A percentile compares a stretch with the other conserved stretches of the same genome.
phyloP scores from a whole-genome alignment of 1,284 basidiomycete species.

The Pseudozyma thailandica region DNA sequence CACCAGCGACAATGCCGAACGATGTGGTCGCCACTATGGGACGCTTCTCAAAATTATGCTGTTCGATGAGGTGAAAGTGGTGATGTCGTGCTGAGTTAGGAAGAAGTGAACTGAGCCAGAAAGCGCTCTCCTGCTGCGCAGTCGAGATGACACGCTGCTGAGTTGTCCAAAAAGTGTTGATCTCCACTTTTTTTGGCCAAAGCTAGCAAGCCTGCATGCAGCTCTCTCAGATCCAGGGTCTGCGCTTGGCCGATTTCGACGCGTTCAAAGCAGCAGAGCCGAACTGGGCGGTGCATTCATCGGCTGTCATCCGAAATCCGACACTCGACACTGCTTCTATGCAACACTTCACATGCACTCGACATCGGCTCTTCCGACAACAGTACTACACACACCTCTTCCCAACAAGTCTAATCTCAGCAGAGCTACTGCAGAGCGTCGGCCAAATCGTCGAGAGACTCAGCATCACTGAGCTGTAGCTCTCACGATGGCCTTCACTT shows the following conservation, averaged over 20 bases:
- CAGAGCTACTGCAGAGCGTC: too few relatives aligned
- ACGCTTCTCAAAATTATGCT: neutral
- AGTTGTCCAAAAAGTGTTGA: conserved; percentile 2
- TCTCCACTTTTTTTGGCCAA: neutral
- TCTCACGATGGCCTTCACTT: conserved; percentile 36
- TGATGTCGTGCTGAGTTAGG: neutral
- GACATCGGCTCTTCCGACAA: too few relatives aligned
- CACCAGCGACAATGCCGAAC: neutral
- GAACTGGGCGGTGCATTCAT: too few relatives aligned
- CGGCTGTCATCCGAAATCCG: conserved; percentile 14
- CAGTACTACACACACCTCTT: too few relatives aligned
- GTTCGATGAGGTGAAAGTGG: neutral
- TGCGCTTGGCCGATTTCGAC: neutral
- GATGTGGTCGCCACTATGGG: too few relatives aligned
- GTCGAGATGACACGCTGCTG: neutral
- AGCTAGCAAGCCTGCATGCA: neutral
- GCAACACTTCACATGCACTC: neutral
- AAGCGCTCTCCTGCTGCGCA: neutral
- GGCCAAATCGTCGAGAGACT: neutral
- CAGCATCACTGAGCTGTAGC: neutral
- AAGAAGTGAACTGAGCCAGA: neutral
- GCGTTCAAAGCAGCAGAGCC: neutral
- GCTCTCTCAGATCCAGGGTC: neutral
- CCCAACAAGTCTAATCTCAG: too few relatives aligned
- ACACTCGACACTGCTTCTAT: neutral